phyloP scores from a whole-genome alignment of 768 basidiomycete species.

The Hemileccinum rubropunctum region DNA sequence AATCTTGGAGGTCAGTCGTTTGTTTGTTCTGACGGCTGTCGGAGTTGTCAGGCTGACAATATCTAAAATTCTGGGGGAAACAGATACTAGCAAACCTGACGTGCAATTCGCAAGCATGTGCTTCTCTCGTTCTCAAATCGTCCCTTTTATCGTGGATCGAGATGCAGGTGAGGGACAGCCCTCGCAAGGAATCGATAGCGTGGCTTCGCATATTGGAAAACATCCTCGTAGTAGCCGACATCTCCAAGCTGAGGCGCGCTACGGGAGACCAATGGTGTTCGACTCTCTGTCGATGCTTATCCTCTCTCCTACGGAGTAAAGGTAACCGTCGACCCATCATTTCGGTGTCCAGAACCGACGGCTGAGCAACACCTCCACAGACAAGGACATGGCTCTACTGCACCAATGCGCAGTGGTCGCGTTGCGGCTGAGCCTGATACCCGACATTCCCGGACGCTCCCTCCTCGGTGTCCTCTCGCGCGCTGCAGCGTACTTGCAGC shows the following conservation, averaged over 20 bases:
- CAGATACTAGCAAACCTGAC: slow-evolving; percentile 78
- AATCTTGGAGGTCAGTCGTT: slow-evolving; percentile 61
- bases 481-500: slow-evolving; percentile 27
- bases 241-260: slow-evolving; percentile 48
- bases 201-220: slow-evolving; percentile 72
- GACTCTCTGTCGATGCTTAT: slow-evolving; percentile 53
- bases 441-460: slow-evolving; percentile 22
- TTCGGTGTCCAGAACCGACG: neutral
- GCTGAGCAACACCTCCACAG: slow-evolving; percentile 3
- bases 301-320: slow-evolving; percentile 13
- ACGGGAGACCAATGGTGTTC: slow-evolving; percentile 61
- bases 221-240: slow-evolving; percentile 49
- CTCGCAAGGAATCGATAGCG: slow-evolving; percentile 43
- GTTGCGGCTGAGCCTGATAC: slow-evolving; percentile 37
- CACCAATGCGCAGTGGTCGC: slow-evolving; percentile 30
- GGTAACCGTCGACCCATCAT: neutral
- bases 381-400: slow-evolving; percentile 15
- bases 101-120: slow-evolving; percentile 63
- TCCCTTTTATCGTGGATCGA: slow-evolving; percentile 81
- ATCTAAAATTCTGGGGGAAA: neutral
- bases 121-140: slow-evolving; percentile 68
- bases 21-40: neutral
- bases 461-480: slow-evolving; percentile 33
- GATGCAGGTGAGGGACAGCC: slow-evolving; percentile 48
- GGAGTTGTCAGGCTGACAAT: neutral